Evolutionary conservation across 352 stramenopile species (phyloP).

Genomic region (Globisporangium spinosum): DNA sequence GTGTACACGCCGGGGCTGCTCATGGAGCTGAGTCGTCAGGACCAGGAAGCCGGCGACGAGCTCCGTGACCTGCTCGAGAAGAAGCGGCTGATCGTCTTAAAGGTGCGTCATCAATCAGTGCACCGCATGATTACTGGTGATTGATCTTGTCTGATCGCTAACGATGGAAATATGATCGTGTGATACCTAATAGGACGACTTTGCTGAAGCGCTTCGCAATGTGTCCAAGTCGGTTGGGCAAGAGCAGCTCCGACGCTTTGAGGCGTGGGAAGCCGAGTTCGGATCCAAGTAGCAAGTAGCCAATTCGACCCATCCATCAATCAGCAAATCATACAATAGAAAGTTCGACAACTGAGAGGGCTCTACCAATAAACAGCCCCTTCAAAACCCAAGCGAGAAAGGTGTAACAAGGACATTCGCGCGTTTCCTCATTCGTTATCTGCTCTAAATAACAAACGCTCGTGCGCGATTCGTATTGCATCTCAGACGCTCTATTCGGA

Average conservation of each 20-base stretch:
- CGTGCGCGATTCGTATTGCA: not conserved
- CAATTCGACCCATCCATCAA: not conserved
- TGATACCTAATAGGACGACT: slow-evolving; percentile 16
- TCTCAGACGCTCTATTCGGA: slow-evolving; percentile 15
- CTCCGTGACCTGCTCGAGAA: slow-evolving; percentile 40
- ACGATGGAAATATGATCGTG: not conserved
- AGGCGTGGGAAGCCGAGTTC: slow-evolving; percentile 48
- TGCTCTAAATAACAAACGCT: slow-evolving; percentile 7
- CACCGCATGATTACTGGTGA: not conserved
- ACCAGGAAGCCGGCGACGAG: slow-evolving; percentile 37
- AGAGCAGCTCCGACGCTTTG: slow-evolving; percentile 40
- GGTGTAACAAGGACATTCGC: not conserved
- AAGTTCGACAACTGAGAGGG: not conserved
- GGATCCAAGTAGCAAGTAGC: slow-evolving; percentile 29
- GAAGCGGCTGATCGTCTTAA: slow-evolving; percentile 59
- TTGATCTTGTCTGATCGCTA: not conserved
- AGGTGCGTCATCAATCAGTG: slow-evolving; percentile 23
- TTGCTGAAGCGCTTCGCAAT: slow-evolving; percentile 36
- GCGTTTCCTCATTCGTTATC: not conserved
- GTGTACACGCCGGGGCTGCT: slow-evolving; percentile 20
- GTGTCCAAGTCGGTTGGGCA: slow-evolving; percentile 52
- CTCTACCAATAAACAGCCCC: not conserved
- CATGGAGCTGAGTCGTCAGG: slow-evolving; percentile 44
- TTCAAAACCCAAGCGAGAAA: not conserved
- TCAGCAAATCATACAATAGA: slow-evolving; percentile 7